Evolutionary conservation across 768 basidiomycete genomes (phyloP).

Genomic region (Calocera viscosa): DNA sequence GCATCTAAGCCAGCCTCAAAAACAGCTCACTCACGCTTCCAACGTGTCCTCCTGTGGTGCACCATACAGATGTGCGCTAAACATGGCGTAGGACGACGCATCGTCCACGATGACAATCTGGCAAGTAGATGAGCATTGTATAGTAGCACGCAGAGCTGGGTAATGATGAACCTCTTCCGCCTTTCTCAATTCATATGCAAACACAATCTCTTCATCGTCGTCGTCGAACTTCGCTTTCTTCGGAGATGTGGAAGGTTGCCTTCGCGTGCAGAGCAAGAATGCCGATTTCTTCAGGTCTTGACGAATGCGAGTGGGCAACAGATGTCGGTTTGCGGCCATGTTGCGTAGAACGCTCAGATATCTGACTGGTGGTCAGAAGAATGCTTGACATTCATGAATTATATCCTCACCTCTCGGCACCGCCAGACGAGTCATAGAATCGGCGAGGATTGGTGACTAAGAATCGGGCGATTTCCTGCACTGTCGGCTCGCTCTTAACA

Average conservation of each 20-base stretch:
- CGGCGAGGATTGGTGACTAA: constrained; percentile 53
- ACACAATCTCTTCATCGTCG: constrained; percentile 54
- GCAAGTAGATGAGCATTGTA: background rate
- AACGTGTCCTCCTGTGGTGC: constrained; percentile 85
- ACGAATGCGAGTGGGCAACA: constrained; percentile 39
- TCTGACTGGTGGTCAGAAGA: constrained; percentile 29
- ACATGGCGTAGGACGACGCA: constrained; percentile 63
- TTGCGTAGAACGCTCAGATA: constrained; percentile 74
- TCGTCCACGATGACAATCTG: constrained; percentile 79
- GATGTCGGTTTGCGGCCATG: constrained; percentile 59
- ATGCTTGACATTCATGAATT: constrained; percentile 1
- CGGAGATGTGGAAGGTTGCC: constrained; percentile 32
- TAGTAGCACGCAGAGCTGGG: background rate
- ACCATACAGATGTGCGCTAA: constrained; percentile 59
- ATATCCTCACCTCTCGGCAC: constrained; percentile 47
- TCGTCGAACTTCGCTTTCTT: constrained; percentile 41
- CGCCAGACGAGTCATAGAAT: constrained; percentile 61
- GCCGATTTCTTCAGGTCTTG: constrained; percentile 55
- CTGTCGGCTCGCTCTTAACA: constrained; percentile 72
- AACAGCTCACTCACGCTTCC: constrained; percentile 44
- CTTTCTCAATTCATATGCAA: constrained; percentile 51
- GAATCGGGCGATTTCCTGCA: constrained; percentile 65
- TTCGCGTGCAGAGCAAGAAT: constrained; percentile 62
- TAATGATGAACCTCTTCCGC: constrained; percentile 34
- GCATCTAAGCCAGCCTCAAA: background rate